phyloP scores from a whole-genome alignment of 441 rosid species.

The Jatropha multifida region DNA sequence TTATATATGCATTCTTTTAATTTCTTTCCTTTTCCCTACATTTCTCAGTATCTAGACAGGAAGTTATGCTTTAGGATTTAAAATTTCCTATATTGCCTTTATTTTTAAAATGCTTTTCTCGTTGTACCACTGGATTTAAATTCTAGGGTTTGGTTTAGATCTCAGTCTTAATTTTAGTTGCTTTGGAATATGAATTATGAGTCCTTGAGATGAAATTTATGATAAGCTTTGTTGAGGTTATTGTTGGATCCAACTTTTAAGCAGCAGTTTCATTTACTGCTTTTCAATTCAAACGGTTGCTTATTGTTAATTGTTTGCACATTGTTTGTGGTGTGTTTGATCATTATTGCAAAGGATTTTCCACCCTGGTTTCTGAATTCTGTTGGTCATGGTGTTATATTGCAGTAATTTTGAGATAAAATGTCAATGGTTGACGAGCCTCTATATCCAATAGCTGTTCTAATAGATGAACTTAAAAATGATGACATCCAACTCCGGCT shows the following conservation, averaged over 20 bases:
- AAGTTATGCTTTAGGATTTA: neutral
- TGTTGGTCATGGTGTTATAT: neutral
- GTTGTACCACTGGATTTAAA: conserved; percentile 19
- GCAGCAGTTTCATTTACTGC: neutral
- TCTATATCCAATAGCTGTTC: conserved; percentile 81
- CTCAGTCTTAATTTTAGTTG: conserved; percentile 14
- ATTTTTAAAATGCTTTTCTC: neutral
- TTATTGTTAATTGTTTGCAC: neutral
- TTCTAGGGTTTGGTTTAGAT: conserved; percentile 28
- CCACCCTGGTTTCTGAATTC: neutral
- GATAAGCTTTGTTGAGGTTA: neutral
- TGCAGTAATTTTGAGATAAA: conserved; percentile 10
- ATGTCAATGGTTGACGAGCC: conserved; percentile 95
- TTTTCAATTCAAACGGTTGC: neutral
- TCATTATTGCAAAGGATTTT: neutral
- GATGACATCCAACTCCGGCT: conserved; percentile 90
- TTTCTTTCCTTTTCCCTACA: neutral
- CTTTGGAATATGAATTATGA: neutral
- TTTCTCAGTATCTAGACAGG: neutral
- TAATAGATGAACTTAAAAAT: conserved; percentile 90
- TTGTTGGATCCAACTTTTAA: conserved; percentile 11
- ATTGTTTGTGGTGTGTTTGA: conserved; percentile 2
- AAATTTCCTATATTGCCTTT: neutral
- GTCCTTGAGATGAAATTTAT: neutral
- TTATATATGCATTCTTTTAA: neutral